phyloP scores from a whole-genome alignment of 306 rosid species.

The Begonia loranthoides region DNA sequence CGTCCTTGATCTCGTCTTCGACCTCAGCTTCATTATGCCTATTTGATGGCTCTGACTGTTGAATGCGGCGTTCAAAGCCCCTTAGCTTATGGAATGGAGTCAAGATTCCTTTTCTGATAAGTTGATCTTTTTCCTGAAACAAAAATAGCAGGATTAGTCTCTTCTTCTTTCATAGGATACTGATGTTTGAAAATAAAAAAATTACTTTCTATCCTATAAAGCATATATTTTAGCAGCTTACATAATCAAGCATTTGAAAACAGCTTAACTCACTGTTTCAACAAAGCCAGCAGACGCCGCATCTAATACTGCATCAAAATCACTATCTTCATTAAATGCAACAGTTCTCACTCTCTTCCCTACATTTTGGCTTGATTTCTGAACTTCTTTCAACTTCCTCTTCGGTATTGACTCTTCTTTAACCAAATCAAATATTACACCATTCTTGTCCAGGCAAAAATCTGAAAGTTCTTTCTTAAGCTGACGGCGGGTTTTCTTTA shows the following conservation, averaged over 20 bases:
- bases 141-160: conserved; percentile 21
- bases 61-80: conserved; percentile 82
- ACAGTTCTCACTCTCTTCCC: conserved; percentile 49
- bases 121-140: conserved; percentile 83
- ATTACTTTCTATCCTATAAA: background rate
- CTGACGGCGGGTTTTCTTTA: conserved; percentile 50
- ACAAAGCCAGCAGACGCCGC: conserved; percentile 88
- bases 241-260: conserved; percentile 2
- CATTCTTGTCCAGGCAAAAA: conserved; percentile 21
- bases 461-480: conserved; percentile 49
- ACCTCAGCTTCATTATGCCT: conserved; percentile 22
- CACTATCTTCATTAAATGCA: conserved; percentile 66
- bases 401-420: conserved; percentile 49
- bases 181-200: conserved; percentile 1
- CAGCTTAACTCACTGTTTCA: conserved; percentile 68
- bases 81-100: conserved; percentile 88
- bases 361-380: conserved; percentile 16
- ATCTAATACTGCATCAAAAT: conserved; percentile 80
- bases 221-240: conserved; percentile 2
- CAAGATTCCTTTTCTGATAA: conserved; percentile 74
- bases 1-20: conserved; percentile 24
- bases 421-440: conserved; percentile 36
- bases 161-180: conserved; percentile 4
- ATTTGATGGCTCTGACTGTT: conserved; percentile 42
- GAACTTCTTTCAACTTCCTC: conserved; percentile 44